phyloP scores from a whole-genome alignment of 768 basidiomycete species.

The Amanita molliuscula region DNA sequence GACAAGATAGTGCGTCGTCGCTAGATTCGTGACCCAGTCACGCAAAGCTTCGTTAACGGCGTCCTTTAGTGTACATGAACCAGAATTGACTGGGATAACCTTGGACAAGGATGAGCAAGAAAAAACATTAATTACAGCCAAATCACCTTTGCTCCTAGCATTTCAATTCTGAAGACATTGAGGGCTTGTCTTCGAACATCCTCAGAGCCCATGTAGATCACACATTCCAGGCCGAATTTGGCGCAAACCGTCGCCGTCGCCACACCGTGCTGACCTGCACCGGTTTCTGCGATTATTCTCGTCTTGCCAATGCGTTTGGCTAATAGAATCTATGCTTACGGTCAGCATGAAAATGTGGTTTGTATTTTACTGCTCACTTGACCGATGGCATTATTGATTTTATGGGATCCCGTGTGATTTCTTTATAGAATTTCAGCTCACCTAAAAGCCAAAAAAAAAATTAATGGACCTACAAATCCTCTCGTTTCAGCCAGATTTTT shows the following conservation, averaged over 20 bases:
- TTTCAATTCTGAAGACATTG: slow-evolving; percentile 96
- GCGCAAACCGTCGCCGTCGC: slow-evolving; percentile 98
- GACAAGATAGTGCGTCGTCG: slow-evolving; percentile 92
- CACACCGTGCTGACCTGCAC: slow-evolving; percentile 98
- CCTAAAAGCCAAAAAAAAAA: not conserved
- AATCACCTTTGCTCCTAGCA: slow-evolving; percentile 84
- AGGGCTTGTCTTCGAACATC: slow-evolving; percentile 93
- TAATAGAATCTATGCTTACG: slow-evolving; percentile 62
- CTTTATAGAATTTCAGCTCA: slow-evolving; percentile 23
- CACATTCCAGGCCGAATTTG: slow-evolving; percentile 88
- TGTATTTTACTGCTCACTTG: slow-evolving; percentile 37
- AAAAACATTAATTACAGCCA: not conserved
- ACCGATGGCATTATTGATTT: slow-evolving; percentile 98
- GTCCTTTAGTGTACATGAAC: slow-evolving; percentile 92
- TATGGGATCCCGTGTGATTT: slow-evolving; percentile 98
- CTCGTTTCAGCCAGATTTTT: slow-evolving; percentile 95
- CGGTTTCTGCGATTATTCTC: slow-evolving; percentile 97
- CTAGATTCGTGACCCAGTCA: slow-evolving; percentile 96
- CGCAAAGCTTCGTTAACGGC: slow-evolving; percentile 98
- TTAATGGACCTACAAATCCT: slow-evolving; percentile 57
- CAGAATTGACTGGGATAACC: slow-evolving; percentile 92
- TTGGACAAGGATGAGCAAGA: slow-evolving; percentile 16
- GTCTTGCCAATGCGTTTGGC: slow-evolving; percentile 93
- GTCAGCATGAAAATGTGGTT: not conserved
- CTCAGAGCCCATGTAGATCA: slow-evolving; percentile 97